Evolutionary conservation across 306 rosid genomes (phyloP), one percentile per base, ranked within the genome.

Genomic region (Lathyrus oleraceus): DNA sequence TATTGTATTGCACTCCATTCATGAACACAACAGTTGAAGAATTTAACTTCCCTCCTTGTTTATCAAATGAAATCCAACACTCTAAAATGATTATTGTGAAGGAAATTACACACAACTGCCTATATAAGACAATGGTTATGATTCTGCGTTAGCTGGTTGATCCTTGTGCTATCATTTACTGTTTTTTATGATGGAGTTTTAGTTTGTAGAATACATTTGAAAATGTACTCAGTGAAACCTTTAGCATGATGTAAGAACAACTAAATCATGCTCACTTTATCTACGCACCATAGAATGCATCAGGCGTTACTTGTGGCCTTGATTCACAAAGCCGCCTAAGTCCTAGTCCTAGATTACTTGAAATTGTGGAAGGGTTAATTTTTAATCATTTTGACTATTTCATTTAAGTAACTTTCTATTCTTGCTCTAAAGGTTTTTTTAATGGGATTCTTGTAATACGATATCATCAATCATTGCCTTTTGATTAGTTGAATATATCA

Each of bases 211-310:
- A 12, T 70, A 58, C 14, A 11, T 42, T 57, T 20, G 5, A 70
- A 54, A 54, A 25, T 56, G 1, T 36, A 13, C 49, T 19, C 5
- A 0, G 3, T 9, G 27, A 25, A 35, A 35, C 20, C 23, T 16
- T 57, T 56, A 56, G 65, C 19, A 10, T 54, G 54, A 69, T 53
- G 61, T 51, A 51, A 6, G 40, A 54, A 39, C 44, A 40, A 10
- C 43, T 70, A 17, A 23, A 40, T 21, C 4, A 14, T 69, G 9
- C 23, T 38, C 39, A 8, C 52, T 14, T 15, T 23, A 16, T 51
- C 45, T 48, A 52, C 52, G 20, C 10, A 38, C 28, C 28, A 40
- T 17, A 52, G n/a, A 14, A 12, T 40, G 30, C 9, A 16, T 36
- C 13, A 2, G 1, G 23, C 11, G 10, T 42, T 28, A 30, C 9